Percentiles rank a stretch among this genome's conserved stretches.
phyloP scores from a whole-genome alignment of 352 stramenopile genomes.

The Aphanomyces stellatus region DNA sequence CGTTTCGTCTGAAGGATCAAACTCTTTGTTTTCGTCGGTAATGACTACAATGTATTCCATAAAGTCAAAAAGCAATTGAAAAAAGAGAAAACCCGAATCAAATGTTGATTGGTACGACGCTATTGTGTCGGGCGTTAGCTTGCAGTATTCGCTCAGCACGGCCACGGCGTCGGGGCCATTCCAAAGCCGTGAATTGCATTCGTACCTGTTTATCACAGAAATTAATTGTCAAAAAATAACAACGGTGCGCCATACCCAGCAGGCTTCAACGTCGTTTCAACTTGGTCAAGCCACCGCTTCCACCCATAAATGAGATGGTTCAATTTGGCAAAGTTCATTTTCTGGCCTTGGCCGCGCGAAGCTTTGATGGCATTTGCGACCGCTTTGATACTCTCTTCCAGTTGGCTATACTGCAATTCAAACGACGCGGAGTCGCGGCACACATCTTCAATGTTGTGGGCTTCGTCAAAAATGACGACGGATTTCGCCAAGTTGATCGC shows the following conservation, averaged over 20 bases:
- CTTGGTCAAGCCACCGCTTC: constrained; percentile 12
- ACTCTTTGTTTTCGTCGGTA: no score
- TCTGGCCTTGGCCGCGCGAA: constrained; percentile 4
- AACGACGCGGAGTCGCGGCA: constrained; percentile 68
- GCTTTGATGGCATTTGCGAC: constrained; percentile 28
- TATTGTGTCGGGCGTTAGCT: neutral
- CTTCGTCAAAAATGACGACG: constrained; percentile 79
- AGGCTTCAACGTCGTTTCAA: neutral
- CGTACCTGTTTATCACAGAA: no score
- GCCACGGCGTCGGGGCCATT: neutral
- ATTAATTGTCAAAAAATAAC: neutral
- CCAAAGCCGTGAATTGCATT: neutral
- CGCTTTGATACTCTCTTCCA: constrained; percentile 45
- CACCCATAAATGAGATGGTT: constrained; percentile 17
- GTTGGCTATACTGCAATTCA: constrained; percentile 46
- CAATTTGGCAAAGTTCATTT: neutral
- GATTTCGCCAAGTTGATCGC: constrained; percentile 61
- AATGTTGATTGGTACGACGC: no score
- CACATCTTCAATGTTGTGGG: constrained; percentile 83
- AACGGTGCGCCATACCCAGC: neutral
- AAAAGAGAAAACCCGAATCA: no score
- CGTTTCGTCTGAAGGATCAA: no score
- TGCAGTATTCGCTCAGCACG: neutral
- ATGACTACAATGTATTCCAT: no score
- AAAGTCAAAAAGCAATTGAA: no score